Evolutionary conservation across 129 eudicot genomes (phyloP).

Genomic region (Solidago caesia): DNA sequence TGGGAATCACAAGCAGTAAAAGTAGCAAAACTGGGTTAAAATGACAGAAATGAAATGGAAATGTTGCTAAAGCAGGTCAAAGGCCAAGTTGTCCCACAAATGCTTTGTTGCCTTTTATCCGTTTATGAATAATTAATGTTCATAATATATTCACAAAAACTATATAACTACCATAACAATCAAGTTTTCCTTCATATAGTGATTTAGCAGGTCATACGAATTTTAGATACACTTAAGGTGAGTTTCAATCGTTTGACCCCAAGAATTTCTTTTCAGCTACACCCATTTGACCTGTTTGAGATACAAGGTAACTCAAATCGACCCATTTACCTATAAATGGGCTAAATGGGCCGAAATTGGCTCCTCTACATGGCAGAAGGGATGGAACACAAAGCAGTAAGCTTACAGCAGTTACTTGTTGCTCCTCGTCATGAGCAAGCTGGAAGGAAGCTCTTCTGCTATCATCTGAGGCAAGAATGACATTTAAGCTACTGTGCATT

Average conservation of each 20-base stretch:
- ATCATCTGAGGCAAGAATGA: conserved; percentile 77
- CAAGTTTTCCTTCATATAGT: neutral
- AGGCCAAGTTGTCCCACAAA: neutral
- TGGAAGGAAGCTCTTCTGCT: conserved; percentile 82
- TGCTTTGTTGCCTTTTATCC: no score
- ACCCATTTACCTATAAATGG: neutral
- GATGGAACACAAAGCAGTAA: conserved; percentile 5
- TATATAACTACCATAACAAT: neutral
- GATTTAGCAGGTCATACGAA: neutral
- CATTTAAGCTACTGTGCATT: conserved; percentile 52
- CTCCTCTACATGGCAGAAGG: neutral
- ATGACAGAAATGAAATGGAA: neutral
- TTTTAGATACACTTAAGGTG: neutral
- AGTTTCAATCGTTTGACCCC: conserved; percentile 4
- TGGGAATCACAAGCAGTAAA: neutral
- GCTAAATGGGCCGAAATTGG: neutral
- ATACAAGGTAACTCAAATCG: neutral
- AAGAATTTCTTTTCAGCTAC: neutral
- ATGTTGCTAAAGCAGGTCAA: neutral
- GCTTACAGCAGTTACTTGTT: conserved; percentile 88
- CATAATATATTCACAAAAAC: neutral
- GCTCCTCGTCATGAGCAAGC: conserved; percentile 85
- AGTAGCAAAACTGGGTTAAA: neutral
- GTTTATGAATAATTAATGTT: no score
- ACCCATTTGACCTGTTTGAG: no score